Conservation (phyloP, 2,329 filamentous ascomycete species). For the Furcasterigmium furcatum region DNA sequence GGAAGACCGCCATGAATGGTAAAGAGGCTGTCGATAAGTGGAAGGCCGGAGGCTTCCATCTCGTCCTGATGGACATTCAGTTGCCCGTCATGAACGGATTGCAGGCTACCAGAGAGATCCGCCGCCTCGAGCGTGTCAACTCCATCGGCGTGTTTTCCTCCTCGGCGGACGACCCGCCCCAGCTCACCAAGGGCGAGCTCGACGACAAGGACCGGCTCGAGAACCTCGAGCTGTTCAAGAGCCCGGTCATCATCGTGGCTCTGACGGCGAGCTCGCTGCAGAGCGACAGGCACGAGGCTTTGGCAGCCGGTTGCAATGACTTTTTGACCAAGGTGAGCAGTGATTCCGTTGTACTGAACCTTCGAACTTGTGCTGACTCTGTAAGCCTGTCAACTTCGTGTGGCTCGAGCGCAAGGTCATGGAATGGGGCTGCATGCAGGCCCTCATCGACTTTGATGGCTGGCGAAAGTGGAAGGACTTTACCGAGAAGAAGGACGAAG, state of each 20-base stretch:
- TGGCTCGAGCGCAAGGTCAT: slow-evolving; percentile 98
- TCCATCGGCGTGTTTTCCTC: slow-evolving; percentile 87
- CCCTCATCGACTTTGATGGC: slow-evolving; percentile 95
- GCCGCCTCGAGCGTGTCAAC: slow-evolving; percentile 84
- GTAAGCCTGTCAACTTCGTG: slow-evolving; percentile 96
- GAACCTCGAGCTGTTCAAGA: slow-evolving; percentile 78
- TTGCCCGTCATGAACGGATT: slow-evolving; percentile 94
- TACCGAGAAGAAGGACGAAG: slow-evolving; percentile 41
- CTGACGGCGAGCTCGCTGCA: slow-evolving; percentile 92
- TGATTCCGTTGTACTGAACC: not conserved
- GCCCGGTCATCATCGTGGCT: slow-evolving; percentile 95
- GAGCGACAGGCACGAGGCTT: slow-evolving; percentile 89
- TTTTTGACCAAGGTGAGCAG: slow-evolving; percentile 86
- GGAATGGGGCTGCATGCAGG: slow-evolving; percentile 99
- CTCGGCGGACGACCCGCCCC: slow-evolving; percentile 49
- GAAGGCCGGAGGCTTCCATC: slow-evolving; percentile 86
- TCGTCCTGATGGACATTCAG: slow-evolving; percentile 98
- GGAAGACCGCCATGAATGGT: slow-evolving; percentile 96
- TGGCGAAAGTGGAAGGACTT: slow-evolving; percentile 98
- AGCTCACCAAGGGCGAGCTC: slow-evolving; percentile 40
- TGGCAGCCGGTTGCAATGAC: slow-evolving; percentile 96
- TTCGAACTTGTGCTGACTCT: no score
- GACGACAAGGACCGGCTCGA: slow-evolving; percentile 66
- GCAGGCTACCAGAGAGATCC: slow-evolving; percentile 92
- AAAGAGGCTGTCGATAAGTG: slow-evolving; percentile 91